A percentile compares a stretch with the other conserved stretches of the same genome.
Conservation (phyloP, 2,329 filamentous ascomycete genomes). For the Microdochium trichocladiopsis region DNA sequence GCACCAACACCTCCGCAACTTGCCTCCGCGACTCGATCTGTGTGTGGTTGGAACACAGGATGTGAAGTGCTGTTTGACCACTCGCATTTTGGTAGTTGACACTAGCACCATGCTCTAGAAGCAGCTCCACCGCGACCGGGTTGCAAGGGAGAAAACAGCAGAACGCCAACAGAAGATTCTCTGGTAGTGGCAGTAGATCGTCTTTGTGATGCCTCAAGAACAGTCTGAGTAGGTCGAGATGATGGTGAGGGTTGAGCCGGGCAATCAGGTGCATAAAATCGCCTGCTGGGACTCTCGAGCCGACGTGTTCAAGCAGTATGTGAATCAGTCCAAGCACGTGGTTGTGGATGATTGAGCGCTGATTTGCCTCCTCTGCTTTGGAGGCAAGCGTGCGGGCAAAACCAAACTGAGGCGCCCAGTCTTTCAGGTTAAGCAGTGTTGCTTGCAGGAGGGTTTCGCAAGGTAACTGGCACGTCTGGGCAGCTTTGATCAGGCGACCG, state of each 20-base stretch:
- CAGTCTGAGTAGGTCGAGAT: no score
- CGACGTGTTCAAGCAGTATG: neutral
- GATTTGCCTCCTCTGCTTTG: neutral
- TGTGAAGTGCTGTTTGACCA: neutral
- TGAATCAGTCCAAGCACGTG: neutral
- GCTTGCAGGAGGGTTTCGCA: neutral
- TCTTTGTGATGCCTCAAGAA: no score
- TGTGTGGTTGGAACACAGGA: neutral
- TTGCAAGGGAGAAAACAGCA: neutral
- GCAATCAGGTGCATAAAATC: no score
- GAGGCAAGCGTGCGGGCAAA: neutral
- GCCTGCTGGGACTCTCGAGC: no score
- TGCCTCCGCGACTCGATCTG: neutral
- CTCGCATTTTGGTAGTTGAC: neutral
- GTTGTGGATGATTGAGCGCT: neutral
- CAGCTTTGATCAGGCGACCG: no score
- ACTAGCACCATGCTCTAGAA: neutral
- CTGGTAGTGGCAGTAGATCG: no score
- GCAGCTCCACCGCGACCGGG: neutral
- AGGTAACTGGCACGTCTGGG: no score
- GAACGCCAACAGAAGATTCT: neutral
- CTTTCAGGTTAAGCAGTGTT: neutral
- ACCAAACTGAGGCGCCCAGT: neutral
- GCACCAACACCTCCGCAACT: neutral
- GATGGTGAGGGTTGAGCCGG: no score